Conservation (phyloP, 495 filamentous ascomycete species). For the Apodospora peruviana region DNA sequence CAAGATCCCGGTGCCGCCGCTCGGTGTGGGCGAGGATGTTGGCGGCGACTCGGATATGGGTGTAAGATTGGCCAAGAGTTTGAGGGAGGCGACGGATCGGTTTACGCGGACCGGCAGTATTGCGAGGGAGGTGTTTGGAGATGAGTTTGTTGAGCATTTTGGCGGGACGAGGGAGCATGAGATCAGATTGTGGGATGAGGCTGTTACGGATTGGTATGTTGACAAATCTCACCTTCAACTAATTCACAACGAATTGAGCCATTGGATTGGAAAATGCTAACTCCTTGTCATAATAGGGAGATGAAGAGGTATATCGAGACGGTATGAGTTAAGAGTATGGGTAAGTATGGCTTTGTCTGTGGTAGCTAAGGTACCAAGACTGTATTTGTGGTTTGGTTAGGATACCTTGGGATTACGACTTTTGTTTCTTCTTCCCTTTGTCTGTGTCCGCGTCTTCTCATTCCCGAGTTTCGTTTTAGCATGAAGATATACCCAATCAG, state of each 20-base stretch:
- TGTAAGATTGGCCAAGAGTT: constrained; percentile 67
- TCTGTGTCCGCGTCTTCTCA: too few species aligned
- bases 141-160: constrained; percentile 94
- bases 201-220: constrained; percentile 84
- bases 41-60: constrained; percentile 62
- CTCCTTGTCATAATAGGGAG: constrained; percentile 38
- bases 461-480: too few species aligned
- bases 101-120: constrained; percentile 74
- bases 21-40: constrained; percentile 77
- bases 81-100: constrained; percentile 73
- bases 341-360: too few species aligned
- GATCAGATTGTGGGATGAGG: constrained; percentile 85
- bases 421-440: too few species aligned
- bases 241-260: neutral
- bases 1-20: constrained; percentile 71
- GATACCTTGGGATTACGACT: too few species aligned
- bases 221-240: neutral
- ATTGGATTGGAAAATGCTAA: constrained; percentile 17
- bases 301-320: constrained; percentile 70
- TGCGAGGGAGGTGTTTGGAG: constrained; percentile 85
- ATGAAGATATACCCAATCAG: too few species aligned
- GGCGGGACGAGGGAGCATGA: constrained; percentile 92
- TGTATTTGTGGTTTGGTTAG: too few species aligned
- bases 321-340: too few species aligned
- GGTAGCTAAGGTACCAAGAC: too few species aligned